Evolutionary conservation across 345 rosid genomes (phyloP).

Genomic region (Hirschfeldia incana): DNA sequence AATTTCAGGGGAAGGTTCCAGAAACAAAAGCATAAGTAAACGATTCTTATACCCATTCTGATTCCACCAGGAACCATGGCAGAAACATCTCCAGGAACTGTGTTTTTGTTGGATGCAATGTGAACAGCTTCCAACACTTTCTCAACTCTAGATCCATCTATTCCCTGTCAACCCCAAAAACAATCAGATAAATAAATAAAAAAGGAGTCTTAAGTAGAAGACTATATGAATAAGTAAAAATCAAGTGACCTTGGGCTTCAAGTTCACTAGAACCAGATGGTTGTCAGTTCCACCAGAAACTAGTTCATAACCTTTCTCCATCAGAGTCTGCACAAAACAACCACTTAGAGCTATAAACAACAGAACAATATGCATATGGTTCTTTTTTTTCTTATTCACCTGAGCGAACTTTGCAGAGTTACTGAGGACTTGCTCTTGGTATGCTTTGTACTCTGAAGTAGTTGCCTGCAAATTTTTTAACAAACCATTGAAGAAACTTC

Average conservation of each 20-base stretch:
- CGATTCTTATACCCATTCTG: constrained; percentile 77
- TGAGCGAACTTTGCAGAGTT: constrained; percentile 81
- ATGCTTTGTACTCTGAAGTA: constrained; percentile 91
- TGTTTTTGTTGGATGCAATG: constrained; percentile 98
- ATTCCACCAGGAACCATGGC: constrained; percentile 78
- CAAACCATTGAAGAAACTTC: constrained; percentile 10
- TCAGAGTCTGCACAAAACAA: constrained; percentile 58
- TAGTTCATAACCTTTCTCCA: constrained; percentile 72
- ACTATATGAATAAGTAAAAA: not conserved
- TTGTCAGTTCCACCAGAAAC: constrained; percentile 99
- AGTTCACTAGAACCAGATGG: constrained; percentile 94
- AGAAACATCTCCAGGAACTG: constrained; percentile 84
- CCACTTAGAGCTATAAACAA: not conserved
- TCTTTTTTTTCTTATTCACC: constrained; percentile 33
- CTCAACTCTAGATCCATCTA: constrained; percentile 97
- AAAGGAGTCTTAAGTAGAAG: not conserved
- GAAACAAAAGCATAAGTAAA: not conserved
- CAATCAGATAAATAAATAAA: not conserved
- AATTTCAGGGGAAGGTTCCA: not conserved
- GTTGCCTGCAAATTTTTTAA: constrained; percentile 56
- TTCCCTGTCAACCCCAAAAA: constrained; percentile 50
- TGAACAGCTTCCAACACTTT: constrained; percentile 98
- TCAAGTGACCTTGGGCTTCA: constrained; percentile 74
- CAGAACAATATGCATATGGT: not conserved
- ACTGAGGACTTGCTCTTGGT: constrained; percentile 96